phyloP scores from a whole-genome alignment of 2,329 filamentous ascomycete genomes.

The Ceratocystis lukuohia region DNA sequence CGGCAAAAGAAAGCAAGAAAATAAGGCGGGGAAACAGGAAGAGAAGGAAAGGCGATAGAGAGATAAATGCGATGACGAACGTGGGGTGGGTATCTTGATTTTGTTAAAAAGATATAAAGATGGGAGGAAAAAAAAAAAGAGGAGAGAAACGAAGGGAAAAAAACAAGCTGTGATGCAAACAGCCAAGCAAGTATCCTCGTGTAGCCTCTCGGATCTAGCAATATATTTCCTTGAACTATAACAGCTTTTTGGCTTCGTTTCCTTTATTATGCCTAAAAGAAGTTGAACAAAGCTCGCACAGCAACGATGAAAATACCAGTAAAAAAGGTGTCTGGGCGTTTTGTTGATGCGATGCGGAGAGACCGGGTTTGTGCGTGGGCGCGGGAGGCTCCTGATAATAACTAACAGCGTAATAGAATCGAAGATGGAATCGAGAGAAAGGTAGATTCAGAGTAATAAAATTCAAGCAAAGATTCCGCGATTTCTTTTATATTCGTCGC shows the following conservation, averaged over 20 bases:
- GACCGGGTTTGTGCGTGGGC: background rate
- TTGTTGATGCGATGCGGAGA: background rate
- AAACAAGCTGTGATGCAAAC: constrained; percentile 1
- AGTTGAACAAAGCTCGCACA: background rate
- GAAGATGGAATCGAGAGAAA: too few species aligned
- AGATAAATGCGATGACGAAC: background rate
- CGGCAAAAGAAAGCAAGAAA: background rate
- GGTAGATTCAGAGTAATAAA: background rate
- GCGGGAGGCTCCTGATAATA: background rate
- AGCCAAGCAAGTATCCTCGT: background rate
- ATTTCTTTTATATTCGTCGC: background rate
- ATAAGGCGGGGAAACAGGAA: background rate
- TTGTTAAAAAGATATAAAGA: background rate
- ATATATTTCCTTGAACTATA: background rate
- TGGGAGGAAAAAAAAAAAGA: background rate
- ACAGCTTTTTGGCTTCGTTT: background rate
- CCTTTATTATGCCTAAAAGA: background rate
- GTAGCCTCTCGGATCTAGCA: too few species aligned
- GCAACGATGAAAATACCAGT: background rate
- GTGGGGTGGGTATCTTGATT: background rate
- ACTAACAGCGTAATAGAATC: background rate
- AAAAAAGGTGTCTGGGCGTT: background rate
- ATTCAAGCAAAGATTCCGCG: background rate
- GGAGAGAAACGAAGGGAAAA: background rate
- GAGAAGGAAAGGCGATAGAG: background rate